These are phyloP conservation scores for Stenogyne calaminthoides DNA, from an alignment of 305 asterid species.

Conservation along the genomic window DNA sequence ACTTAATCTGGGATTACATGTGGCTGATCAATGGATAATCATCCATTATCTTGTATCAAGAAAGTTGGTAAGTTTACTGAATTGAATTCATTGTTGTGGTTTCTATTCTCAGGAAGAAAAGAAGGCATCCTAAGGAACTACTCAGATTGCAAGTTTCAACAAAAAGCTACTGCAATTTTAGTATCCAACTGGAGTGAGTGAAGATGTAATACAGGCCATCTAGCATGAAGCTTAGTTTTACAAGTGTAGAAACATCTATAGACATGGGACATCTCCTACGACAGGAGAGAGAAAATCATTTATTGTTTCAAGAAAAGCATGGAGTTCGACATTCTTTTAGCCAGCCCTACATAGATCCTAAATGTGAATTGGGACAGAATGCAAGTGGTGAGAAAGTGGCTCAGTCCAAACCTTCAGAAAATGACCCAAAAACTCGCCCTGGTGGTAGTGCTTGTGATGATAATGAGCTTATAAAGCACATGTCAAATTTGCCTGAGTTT, in stretches of 20 bases:
- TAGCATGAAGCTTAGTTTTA: constrained; percentile 34
- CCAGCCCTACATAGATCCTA: constrained; percentile 42
- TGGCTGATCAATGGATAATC: constrained; percentile 10
- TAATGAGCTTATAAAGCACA: constrained; percentile 85
- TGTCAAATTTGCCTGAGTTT: constrained; percentile 88
- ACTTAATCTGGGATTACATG: neutral
- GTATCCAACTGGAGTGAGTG: constrained; percentile 21
- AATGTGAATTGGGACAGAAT: constrained; percentile 32
- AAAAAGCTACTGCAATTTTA: constrained; percentile 1
- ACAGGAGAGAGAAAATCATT: constrained; percentile 30
- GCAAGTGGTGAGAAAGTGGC: constrained; percentile 36
- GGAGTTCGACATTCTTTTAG: constrained; percentile 42
- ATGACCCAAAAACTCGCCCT: constrained; percentile 35
- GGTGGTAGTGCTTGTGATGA: constrained; percentile 41
- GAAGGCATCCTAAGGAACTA: constrained; percentile 20
- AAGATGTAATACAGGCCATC: constrained; percentile 37
- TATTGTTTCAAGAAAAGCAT: constrained; percentile 32
- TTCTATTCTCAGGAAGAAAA: constrained; percentile 36
- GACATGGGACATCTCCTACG: constrained; percentile 46
- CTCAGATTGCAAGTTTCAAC: constrained; percentile 20
- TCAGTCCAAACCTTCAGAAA: constrained; percentile 38
- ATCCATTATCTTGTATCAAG: neutral
- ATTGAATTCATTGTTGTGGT: constrained; percentile 28
- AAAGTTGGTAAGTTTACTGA: neutral
- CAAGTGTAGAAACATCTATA: constrained; percentile 34